phyloP scores from a whole-genome alignment of 2,329 filamentous ascomycete species.

The Curvularia eragrostidis region DNA sequence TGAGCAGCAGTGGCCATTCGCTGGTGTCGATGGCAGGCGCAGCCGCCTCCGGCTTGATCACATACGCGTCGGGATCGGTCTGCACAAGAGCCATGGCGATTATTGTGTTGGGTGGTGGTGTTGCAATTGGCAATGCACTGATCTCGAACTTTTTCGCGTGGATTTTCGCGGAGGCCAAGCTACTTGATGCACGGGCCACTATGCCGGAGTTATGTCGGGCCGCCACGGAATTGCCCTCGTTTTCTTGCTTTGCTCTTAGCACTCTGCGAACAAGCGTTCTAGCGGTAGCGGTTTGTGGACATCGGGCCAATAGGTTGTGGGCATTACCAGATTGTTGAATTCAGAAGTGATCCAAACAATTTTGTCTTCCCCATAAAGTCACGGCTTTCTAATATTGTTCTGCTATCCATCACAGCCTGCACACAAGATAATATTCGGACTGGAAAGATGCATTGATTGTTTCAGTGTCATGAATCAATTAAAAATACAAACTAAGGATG shows the following conservation, averaged over 20 bases:
- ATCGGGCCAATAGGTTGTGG: background rate
- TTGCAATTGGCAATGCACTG: slow-evolving; percentile 37
- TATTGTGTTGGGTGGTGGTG: slow-evolving; percentile 29
- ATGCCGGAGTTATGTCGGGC: slow-evolving; percentile 11
- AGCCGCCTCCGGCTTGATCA: slow-evolving; percentile 89
- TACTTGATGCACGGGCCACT: slow-evolving; percentile 14
- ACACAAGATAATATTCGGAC: background rate
- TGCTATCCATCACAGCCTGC: background rate
- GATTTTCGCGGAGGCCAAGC: slow-evolving; percentile 22
- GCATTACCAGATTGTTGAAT: background rate
- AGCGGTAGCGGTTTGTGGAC: background rate
- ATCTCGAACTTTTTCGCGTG: slow-evolving; percentile 37
- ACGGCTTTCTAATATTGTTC: background rate
- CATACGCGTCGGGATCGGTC: slow-evolving; percentile 69
- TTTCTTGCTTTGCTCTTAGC: background rate
- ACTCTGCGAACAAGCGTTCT: background rate
- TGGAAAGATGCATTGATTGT: background rate
- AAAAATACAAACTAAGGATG: background rate
- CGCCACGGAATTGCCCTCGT: slow-evolving; percentile 3
- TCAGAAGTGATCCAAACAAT: background rate
- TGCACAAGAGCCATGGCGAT: slow-evolving; percentile 48
- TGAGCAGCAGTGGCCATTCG: slow-evolving; percentile 90
- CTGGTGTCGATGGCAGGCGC: slow-evolving; percentile 82
- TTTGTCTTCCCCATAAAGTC: background rate
- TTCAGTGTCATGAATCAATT: background rate